Base-by-base conservation (phyloP, 768 basidiomycete species). In the Lactarius psammicola region DNA sequence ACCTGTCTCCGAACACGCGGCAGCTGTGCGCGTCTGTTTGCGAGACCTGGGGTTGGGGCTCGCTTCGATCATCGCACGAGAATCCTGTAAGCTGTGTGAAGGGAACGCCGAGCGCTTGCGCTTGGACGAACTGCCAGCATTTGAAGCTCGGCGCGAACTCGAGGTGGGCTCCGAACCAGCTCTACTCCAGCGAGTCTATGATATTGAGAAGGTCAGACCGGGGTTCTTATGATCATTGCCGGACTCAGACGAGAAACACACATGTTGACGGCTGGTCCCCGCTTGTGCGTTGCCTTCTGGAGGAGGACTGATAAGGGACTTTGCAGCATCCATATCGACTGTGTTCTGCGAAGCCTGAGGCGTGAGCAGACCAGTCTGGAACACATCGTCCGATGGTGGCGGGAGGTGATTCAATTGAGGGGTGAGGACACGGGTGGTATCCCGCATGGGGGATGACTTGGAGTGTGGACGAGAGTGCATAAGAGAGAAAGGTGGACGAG, bases 41-140 rank as follows among this genome's bases (percentile, higher is more conserved):
- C 86, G 82, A 1, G 85, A 79, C 72, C 85, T 86, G 40, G 86
- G 84, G 71, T 87, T 86, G 13, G 85, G 86, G 0, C 85, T 87
- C 5, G 76, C 73, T 66, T 84, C 80, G 7, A 60, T 58, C 66
- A 71, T 36, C 46, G 38, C 55, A n/a, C 15, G 75, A 63, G 30
- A 69, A 17, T 71, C 71, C 2, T 46, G 56, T 20, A 58, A 38
- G 54, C 54, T 28, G 26, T 61, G 40, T 11, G 70, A 71, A 8
- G 64, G 72, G 59, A 70, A 71, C 46, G 65, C 60, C n/a, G 68
- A 62, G 11, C 77, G 76, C 63, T 84, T 83, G 54, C 82, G 80
- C 69, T 82, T 82, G 28, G 62, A 60, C 61, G 53, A 68, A 40
- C 61, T 60, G 33, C 38, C 56, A 33, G 20, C 3, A 15, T 58